Conservation (phyloP, 768 basidiomycete genomes). For the Pleurotus pulmonarius region DNA sequence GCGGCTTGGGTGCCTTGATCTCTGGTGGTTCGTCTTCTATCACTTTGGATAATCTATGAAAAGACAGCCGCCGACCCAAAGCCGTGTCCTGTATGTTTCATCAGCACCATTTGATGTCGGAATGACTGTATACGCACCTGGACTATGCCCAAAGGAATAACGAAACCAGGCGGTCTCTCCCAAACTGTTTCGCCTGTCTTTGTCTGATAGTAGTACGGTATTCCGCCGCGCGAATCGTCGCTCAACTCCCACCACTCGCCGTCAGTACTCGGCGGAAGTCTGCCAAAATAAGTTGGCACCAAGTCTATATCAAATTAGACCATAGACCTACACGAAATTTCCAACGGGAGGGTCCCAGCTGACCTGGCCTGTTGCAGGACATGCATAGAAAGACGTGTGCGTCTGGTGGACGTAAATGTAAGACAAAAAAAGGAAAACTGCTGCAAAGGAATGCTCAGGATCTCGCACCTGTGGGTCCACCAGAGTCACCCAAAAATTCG, state of each 20-base stretch:
- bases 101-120: conserved; percentile 3
- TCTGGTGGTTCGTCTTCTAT: conserved; percentile 4
- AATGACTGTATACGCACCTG: conserved; percentile 49
- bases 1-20: conserved; percentile 3
- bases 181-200: conserved; percentile 89
- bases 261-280: conserved; percentile 76
- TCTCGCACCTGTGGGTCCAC: conserved; percentile 79
- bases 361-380: conserved; percentile 87
- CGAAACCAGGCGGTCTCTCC: conserved; percentile 86
- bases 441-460: conserved; percentile 8
- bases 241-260: conserved; percentile 97
- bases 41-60: conserved; percentile 36
- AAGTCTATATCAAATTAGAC: conserved; percentile 13
- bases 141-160: conserved; percentile 86
- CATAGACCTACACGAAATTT: conserved; percentile 70
- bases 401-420: conserved; percentile 28
- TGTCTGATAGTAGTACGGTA: conserved; percentile 94
- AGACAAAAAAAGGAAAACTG: conserved; percentile 5
- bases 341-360: conserved; percentile 93
- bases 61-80: conserved; percentile 65
- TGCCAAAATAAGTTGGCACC: conserved; percentile 24
- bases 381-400: conserved; percentile 80
- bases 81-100: conserved; percentile 55
- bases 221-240: conserved; percentile 78
- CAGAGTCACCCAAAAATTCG: conserved; percentile 93